Percentiles rank a stretch among this genome's conserved stretches.
These are phyloP conservation scores for Backusella luteola DNA, from an alignment of 192 early-diverging fungal species.

Conservation along the genomic window DNA sequence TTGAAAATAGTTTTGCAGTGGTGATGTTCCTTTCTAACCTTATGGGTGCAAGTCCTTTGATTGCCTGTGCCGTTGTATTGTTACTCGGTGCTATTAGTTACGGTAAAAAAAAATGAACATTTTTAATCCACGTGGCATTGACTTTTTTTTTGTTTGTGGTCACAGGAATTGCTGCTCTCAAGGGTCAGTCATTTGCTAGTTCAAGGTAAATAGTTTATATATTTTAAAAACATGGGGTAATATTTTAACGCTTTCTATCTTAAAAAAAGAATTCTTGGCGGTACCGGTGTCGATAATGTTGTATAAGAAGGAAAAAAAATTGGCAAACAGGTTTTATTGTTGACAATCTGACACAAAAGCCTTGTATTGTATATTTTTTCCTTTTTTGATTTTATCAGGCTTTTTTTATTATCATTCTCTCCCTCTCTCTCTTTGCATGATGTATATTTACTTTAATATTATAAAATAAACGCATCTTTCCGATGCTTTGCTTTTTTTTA, in stretches of 20 bases:
- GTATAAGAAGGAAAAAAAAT: conserved; percentile 24
- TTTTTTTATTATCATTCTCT: not conserved
- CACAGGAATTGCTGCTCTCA: conserved; percentile 29
- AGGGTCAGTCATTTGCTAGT: conserved; percentile 41
- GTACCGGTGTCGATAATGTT: conserved; percentile 46
- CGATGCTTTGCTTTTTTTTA: not conserved
- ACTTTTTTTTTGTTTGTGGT: not conserved
- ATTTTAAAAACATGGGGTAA: not conserved
- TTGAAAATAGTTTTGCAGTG: conserved; percentile 35
- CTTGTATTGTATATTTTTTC: not conserved
- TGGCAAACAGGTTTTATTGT: not conserved
- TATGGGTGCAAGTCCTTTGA: conserved; percentile 24
- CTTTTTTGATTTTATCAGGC: not conserved
- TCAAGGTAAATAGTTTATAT: conserved; percentile 13
- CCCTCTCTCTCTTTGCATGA: not conserved
- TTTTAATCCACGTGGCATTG: no score
- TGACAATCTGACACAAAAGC: not conserved
- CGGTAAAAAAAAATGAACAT: conserved; percentile 13
- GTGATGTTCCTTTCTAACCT: conserved; percentile 52
- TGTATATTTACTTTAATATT: not conserved
- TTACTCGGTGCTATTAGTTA: conserved; percentile 39
- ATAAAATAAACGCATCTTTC: not conserved
- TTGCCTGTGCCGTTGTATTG: conserved; percentile 33
- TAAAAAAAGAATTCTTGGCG: conserved; percentile 33
- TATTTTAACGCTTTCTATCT: not conserved